Base-by-base conservation (phyloP, 768 basidiomycete species). In the Boletus insuetus region DNA sequence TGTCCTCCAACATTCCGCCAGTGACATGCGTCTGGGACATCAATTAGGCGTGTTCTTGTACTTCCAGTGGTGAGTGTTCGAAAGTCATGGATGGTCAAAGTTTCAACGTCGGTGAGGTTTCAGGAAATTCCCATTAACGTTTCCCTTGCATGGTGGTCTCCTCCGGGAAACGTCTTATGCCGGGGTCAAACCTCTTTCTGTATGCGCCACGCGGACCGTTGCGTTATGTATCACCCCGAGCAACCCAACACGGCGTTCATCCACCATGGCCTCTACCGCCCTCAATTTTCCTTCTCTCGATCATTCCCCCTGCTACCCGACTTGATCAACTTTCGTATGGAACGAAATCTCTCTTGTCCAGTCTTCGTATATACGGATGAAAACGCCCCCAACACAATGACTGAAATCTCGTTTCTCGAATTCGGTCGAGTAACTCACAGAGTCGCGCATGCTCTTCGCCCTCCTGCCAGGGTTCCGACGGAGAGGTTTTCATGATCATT, bases 361-460 rank as follows among this genome's bases (percentile, higher is more conserved):
- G 43, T 60, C 11, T 70, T 57, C 31, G 52, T 58, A 5, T 66
- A 60, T 43, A 16, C 50, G 4, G 42, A 64, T 48, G 53, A 66
- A 43, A 20, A 35, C 14, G 12, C 8, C 57, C 39, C 60, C 0
- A 43, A 50, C 17, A 38, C 45, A 2, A 29, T 48, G 40, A 67
- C 54, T 17, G 60, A 64, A 37, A 59, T 73, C n/a, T 57, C 63
- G 6, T 57, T 64, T 32, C 57, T 62, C 40, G 70, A 71, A 47
- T 71, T 71, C 46, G 61, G 63, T 49, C 60, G 64, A 20, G 69
- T 71, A 4, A 45, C 61, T 50, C 71, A 71, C 38, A 60, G 71
- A 26, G 68, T 74, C 10, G 79, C 80, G 0, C 77, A 79, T 55
- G 54, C 58, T 19, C 53, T 80, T 37, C 69, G 74, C 4, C 77